Conservation (phyloP, 1,284 basidiomycete genomes). For the Ustilago crameri region DNA sequence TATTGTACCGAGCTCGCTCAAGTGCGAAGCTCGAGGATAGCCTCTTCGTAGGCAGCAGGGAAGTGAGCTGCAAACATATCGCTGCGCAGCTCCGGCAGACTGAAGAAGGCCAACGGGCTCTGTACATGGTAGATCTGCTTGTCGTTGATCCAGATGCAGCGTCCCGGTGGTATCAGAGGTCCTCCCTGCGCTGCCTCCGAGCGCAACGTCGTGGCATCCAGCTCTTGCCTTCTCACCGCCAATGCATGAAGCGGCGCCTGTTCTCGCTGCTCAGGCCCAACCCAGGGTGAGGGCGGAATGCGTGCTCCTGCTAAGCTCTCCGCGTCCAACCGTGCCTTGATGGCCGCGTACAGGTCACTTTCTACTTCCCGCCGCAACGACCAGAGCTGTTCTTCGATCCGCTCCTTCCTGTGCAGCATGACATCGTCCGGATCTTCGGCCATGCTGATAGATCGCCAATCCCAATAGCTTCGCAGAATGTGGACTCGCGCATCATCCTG, state of each 20-base stretch:
- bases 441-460: slow-evolving; percentile 56
- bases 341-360: slow-evolving; percentile 61
- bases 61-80: slow-evolving; percentile 65
- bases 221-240: slow-evolving; percentile 52
- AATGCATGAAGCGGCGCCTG: slow-evolving; percentile 59
- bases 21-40: slow-evolving; percentile 48
- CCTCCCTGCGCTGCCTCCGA: slow-evolving; percentile 60
- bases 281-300: slow-evolving; percentile 61
- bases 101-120: slow-evolving; percentile 63
- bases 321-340: slow-evolving; percentile 52
- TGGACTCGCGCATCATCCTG: slow-evolving; percentile 55
- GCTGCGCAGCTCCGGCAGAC: slow-evolving; percentile 55
- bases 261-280: slow-evolving; percentile 49
- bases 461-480: slow-evolving; percentile 61
- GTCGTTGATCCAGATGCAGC: slow-evolving; percentile 57
- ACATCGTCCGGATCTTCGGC: slow-evolving; percentile 51
- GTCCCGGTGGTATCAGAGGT: slow-evolving; percentile 61
- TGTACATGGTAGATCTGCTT: slow-evolving; percentile 54
- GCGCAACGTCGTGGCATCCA: slow-evolving; percentile 59
- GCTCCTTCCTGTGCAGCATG: slow-evolving; percentile 57
- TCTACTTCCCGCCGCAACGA: slow-evolving; percentile 64
- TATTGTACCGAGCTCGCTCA: neutral
- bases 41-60: slow-evolving; percentile 65
- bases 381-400: slow-evolving; percentile 63
- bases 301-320: slow-evolving; percentile 17